Base-by-base conservation (phyloP, 2,329 filamentous ascomycete genomes). In the Verticillium nubilum region DNA sequence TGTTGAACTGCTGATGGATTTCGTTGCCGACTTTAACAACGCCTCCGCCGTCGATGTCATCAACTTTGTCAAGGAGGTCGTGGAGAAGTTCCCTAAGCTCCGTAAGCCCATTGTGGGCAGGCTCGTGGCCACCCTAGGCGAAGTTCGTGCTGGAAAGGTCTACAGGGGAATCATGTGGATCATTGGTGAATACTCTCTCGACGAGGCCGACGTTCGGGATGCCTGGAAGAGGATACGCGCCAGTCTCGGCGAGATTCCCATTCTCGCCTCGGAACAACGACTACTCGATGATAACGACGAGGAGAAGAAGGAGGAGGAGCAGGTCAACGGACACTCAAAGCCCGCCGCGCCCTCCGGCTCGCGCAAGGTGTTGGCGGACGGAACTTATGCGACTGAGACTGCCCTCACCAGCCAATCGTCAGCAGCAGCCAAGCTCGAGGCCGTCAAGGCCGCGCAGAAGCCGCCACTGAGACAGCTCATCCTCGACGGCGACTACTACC, bases 141-240 rank as follows among this genome's bases (percentile, higher is more conserved):
- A 99, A 74, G 95, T 99, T 27, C 88, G 95, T 61, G 93, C 95
- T 63, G 95, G 95, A 53, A 99, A 98, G 79, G 94, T 99, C 17
- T 99, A 98, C 74, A 87, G 95, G 60, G 95, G 95, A 54, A 95
- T 96, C 53, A 81, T 99, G 64, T 99, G 95, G 95, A 97, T 98
- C 68, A 87, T 99, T 66, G 95, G 95, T 72, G 95, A 99, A 75
- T 99, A 98, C 74, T 97, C 93, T 29, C 79, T 97, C 31, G 92
- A 97, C 71, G 90, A 95, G 73, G 92, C 87, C 69, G 93, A 98
- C 68, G 98, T 99, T 67, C 86, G 92, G 65, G 94, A 97, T 69
- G 94, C 94, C 0, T 99, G 95, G 95, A 97, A 95, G 78, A 86
- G 91, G 63, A 98, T 99, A 72, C 86, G 95, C 61, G 87, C 93